phyloP scores from a whole-genome alignment of 441 rosid genomes.

The Eutrema salsugineum region DNA sequence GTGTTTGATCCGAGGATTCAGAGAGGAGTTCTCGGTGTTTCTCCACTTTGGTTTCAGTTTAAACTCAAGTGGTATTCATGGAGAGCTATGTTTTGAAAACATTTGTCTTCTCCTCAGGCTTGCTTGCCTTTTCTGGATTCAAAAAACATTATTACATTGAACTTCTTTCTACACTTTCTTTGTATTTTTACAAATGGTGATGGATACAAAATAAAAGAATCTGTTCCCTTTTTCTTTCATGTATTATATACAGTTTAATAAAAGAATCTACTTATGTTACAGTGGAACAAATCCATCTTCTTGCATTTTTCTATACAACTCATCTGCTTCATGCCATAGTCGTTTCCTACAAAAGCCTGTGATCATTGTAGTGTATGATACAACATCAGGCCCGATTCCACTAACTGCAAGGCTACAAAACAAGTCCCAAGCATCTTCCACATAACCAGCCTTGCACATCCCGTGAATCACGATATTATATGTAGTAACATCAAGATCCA shows the following conservation, averaged over 20 bases:
- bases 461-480: constrained; percentile 31
- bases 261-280: background rate
- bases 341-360: constrained; percentile 26
- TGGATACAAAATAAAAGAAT: constrained; percentile 12
- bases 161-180: background rate
- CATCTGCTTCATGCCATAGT: constrained; percentile 19
- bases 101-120: background rate
- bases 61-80: constrained; percentile 80
- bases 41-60: constrained; percentile 69
- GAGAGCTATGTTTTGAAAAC: constrained; percentile 25
- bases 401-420: background rate
- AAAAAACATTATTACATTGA: background rate
- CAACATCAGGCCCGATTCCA: constrained; percentile 28
- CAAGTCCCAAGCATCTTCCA: constrained; percentile 32
- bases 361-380: constrained; percentile 26
- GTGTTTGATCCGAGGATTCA: constrained; percentile 72
- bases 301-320: constrained; percentile 33
- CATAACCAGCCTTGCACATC: constrained; percentile 33
- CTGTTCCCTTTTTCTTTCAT: background rate
- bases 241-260: background rate
- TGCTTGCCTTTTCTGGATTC: background rate
- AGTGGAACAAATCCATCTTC: constrained; percentile 14
- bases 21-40: constrained; percentile 66
- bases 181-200: constrained; percentile 15
- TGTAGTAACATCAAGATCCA: constrained; percentile 18